Conservation (phyloP, 495 filamentous ascomycete genomes). For the Daldinia grandis region DNA sequence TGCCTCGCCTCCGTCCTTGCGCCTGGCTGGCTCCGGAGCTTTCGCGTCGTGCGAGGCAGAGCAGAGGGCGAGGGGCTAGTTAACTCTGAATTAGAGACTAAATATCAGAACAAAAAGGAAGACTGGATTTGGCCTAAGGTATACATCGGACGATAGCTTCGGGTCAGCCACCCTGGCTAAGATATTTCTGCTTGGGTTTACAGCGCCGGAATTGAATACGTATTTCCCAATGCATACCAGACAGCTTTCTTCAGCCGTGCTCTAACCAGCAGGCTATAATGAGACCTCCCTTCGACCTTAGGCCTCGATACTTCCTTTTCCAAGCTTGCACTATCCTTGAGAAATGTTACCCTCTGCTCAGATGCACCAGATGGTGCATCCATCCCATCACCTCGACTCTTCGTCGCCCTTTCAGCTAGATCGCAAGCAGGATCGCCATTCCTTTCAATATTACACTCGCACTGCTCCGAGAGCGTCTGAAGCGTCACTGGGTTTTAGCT, state of each 20-base stretch:
- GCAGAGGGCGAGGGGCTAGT: conserved; percentile 22
- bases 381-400: conserved; percentile 48
- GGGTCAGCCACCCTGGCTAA: conserved; percentile 14
- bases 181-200: conserved; percentile 20
- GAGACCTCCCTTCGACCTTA: conserved; percentile 36
- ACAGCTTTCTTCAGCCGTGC: conserved; percentile 47
- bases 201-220: conserved; percentile 1
- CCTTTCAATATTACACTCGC: conserved; percentile 42
- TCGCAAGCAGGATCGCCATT: conserved; percentile 45
- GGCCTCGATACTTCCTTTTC: conserved; percentile 34
- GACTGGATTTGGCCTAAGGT: conserved; percentile 9
- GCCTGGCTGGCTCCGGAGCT: conserved; percentile 37
- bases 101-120: conserved; percentile 9
- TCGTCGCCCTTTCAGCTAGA: conserved; percentile 44
- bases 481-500: conserved; percentile 27
- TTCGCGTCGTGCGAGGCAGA: conserved; percentile 38
- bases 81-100: neutral
- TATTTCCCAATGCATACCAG: conserved; percentile 41
- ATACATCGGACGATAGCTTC: conserved; percentile 27
- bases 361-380: conserved; percentile 59
- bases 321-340: conserved; percentile 27
- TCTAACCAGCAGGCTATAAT: conserved; percentile 53
- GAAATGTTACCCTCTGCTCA: conserved; percentile 58
- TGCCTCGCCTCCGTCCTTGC: conserved; percentile 38
- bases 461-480: conserved; percentile 26